Base-by-base conservation (phyloP, 192 early-diverging fungal genomes). In the Coemansia nantahalensis region DNA sequence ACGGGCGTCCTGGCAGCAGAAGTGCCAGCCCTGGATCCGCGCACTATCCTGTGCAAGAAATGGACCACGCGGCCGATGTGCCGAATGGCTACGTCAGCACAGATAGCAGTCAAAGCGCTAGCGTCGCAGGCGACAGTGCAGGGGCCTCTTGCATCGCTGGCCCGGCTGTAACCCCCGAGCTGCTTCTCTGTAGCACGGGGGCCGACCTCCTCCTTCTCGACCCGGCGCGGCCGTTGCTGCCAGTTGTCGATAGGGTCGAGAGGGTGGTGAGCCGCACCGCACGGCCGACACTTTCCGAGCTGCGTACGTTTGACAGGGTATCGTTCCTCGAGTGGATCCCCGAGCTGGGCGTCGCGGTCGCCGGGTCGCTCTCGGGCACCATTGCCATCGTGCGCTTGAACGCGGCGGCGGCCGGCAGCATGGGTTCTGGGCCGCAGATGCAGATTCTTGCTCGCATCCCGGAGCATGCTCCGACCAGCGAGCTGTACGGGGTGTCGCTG, bases 321-420 rank as follows among this genome's bases (percentile, higher is more conserved):
- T 32, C 70, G 1, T 65, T 74, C 41, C 55, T 74, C 16, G 70
- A 65, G 17, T 74, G 70, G 70, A 44, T 66, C 23, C 70, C 70
- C 13, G 63, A 74, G 13, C 51, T 74, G 17, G 48, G 39, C 23
- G 39, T 74, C 43, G 70, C 32, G 8, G 22, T 66, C 13, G 57
- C 37, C 8, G 70, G 63, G 10, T 56, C 63, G 31, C 44, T 57
- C 16, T 58, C 58, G 2, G 63, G 70, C 12, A 59, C 43, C 10
- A 47, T 62, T 31, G 45, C 70, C 0, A 38, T 74, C 12, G 40
- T 74, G 12, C 15, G 47, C 3, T 33, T 74, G 14, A 41, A 40
- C 12, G 8, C 37, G 2, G 22, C 26, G 4, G 7, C 12, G 3
- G 12, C 16, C 5, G 33, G 19, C 14, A 24, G 32, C 35, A 43